Percentiles rank a stretch among this genome's conserved stretches.
phyloP scores from a whole-genome alignment of 805 yeast genomes.

The Candida quercuum region DNA sequence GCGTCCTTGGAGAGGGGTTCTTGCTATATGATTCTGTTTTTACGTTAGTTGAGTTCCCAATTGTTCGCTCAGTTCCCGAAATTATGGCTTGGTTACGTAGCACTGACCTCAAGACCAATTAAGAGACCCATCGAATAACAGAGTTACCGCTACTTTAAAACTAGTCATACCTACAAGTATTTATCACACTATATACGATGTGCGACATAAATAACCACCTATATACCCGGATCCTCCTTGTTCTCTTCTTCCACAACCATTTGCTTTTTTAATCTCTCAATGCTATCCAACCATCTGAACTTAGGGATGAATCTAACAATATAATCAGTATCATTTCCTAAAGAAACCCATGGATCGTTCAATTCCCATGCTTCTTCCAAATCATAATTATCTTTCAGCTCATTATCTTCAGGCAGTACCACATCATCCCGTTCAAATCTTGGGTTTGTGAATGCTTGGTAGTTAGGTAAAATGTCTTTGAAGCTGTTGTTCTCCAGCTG shows the following conservation, averaged over 20 bases:
- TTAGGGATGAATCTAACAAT: conserved; percentile 21
- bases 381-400: conserved; percentile 18
- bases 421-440: conserved; percentile 7
- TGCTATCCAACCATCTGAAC: conserved; percentile 12
- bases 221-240: no score
- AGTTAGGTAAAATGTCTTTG: conserved; percentile 13
- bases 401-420: conserved; percentile 15
- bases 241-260: no score
- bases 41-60: neutral
- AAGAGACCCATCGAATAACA: no score
- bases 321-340: conserved; percentile 18
- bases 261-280: no score
- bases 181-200: no score
- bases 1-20: no score
- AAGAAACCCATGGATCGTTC: conserved; percentile 22
- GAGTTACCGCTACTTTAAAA: no score
- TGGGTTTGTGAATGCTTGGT: conserved; percentile 9
- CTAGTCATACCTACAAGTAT: no score
- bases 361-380: conserved; percentile 22
- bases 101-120: no score
- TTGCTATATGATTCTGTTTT: no score
- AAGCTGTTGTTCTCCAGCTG: conserved; percentile 14
- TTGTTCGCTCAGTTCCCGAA: neutral
- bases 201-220: no score
- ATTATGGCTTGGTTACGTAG: neutral